Evolutionary conservation across 257 asterid species (phyloP).

Genomic region (Ehretia macrophylla): DNA sequence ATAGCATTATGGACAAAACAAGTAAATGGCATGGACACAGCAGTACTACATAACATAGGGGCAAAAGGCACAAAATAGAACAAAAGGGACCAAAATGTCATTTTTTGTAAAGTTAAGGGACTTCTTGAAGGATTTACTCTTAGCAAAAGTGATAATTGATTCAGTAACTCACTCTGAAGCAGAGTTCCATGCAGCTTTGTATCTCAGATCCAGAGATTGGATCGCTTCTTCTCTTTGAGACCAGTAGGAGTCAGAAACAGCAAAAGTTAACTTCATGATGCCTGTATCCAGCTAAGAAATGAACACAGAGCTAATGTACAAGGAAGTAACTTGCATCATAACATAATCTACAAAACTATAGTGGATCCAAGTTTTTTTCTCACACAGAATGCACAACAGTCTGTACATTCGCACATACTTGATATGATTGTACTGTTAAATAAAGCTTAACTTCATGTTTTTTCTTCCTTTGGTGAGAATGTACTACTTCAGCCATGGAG

Average conservation of each 20-base stretch:
- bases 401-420: no score
- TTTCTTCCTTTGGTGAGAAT: no score
- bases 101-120: background rate
- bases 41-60: conserved; percentile 1
- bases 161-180: conserved; percentile 39
- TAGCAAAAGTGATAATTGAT: background rate
- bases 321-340: no score
- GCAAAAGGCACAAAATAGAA: conserved; percentile 5
- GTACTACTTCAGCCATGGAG: no score
- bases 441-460: no score
- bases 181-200: conserved; percentile 47
- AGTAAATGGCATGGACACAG: background rate
- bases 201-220: conserved; percentile 52
- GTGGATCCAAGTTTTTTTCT: no score
- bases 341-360: no score
- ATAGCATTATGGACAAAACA: no score
- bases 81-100: conserved; percentile 4
- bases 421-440: no score
- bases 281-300: conserved; percentile 34
- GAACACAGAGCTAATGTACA: conserved; percentile 1
- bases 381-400: conserved; percentile 6
- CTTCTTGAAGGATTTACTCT: no score
- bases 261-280: conserved; percentile 41
- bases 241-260: conserved; percentile 54
- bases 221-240: conserved; percentile 47